phyloP scores from a whole-genome alignment of 257 asterid species.

The Ilex asprella region DNA sequence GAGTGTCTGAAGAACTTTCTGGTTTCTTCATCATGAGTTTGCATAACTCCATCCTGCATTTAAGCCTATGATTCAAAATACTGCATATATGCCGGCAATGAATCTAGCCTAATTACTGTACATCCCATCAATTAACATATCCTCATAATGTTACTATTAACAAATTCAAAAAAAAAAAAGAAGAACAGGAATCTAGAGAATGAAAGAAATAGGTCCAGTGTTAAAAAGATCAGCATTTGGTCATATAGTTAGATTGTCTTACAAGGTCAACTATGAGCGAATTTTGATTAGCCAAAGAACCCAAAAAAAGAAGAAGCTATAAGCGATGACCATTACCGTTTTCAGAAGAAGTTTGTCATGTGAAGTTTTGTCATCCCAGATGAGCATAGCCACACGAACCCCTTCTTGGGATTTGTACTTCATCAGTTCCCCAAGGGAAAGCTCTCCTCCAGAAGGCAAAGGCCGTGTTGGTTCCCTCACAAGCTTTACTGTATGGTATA shows the following conservation, averaged over 20 bases:
- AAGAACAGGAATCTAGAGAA: neutral
- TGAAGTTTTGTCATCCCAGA: constrained; percentile 65
- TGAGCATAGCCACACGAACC: constrained; percentile 43
- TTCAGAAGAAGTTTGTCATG: constrained; percentile 41
- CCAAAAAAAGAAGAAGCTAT: neutral
- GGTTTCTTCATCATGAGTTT: constrained; percentile 60
- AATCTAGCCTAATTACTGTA: no score
- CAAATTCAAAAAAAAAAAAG: no score
- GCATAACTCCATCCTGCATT: constrained; percentile 52
- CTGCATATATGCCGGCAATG: neutral
- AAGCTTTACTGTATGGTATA: constrained; percentile 43
- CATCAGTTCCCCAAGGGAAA: constrained; percentile 46
- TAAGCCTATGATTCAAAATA: neutral
- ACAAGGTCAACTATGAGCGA: neutral
- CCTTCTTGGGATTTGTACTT: constrained; percentile 60
- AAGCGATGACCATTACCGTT: constrained; percentile 18
- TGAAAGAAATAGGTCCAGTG: neutral
- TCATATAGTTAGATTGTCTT: neutral
- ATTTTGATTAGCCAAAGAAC: neutral
- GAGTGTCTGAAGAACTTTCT: constrained; percentile 45
- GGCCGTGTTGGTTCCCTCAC: constrained; percentile 45
- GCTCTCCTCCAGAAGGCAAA: constrained; percentile 37
- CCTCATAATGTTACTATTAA: no score
- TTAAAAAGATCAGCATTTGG: neutral
- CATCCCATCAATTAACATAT: no score